Percentiles rank a stretch among this genome's conserved stretches.
These are phyloP conservation scores for Teratosphaeria pseudoeucalypti DNA, from an alignment of 2,329 filamentous ascomycete species.

Conservation along the genomic window DNA sequence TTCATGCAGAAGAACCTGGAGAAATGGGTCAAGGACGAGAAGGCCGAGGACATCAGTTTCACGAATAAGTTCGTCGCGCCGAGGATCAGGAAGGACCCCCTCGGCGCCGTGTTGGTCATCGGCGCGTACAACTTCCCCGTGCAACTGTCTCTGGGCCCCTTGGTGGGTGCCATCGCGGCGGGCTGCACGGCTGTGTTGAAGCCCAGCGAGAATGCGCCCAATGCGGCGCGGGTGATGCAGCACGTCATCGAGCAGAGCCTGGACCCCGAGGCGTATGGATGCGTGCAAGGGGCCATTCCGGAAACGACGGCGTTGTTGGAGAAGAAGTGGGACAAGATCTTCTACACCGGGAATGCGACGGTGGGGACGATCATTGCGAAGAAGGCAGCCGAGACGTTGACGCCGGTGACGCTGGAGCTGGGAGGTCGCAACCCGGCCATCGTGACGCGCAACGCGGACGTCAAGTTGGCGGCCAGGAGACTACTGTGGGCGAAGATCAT, in stretches of 20 bases:
- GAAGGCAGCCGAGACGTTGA: constrained; percentile 48
- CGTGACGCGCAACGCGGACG: constrained; percentile 71
- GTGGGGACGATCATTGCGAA: constrained; percentile 55
- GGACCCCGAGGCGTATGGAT: constrained; percentile 63
- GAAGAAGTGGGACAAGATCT: constrained; percentile 95
- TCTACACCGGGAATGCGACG: constrained; percentile 73
- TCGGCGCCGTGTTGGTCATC: constrained; percentile 76
- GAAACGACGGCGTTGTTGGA: constrained; percentile 76
- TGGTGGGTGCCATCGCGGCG: constrained; percentile 83
- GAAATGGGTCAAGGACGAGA: constrained; percentile 75
- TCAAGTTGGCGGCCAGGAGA: constrained; percentile 69
- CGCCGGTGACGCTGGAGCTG: constrained; percentile 79
- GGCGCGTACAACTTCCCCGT: constrained; percentile 89
- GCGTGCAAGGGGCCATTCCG: constrained; percentile 69
- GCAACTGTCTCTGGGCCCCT: constrained; percentile 64
- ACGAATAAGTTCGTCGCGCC: constrained; percentile 60
- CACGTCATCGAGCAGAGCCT: constrained; percentile 66
- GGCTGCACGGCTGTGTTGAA: constrained; percentile 87
- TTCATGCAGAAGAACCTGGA: constrained; percentile 68
- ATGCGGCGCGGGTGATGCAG: constrained; percentile 67
- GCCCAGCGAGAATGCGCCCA: constrained; percentile 73
- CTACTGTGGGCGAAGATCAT: constrained; percentile 81
- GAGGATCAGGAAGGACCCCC: constrained; percentile 73
- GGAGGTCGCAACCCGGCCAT: constrained; percentile 89
- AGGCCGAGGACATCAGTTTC: constrained; percentile 57